A percentile compares a stretch with the other conserved stretches of the same genome.
These are phyloP conservation scores for Sclerospora graminicola DNA, from an alignment of 352 stramenopile species.

Conservation along the genomic window DNA sequence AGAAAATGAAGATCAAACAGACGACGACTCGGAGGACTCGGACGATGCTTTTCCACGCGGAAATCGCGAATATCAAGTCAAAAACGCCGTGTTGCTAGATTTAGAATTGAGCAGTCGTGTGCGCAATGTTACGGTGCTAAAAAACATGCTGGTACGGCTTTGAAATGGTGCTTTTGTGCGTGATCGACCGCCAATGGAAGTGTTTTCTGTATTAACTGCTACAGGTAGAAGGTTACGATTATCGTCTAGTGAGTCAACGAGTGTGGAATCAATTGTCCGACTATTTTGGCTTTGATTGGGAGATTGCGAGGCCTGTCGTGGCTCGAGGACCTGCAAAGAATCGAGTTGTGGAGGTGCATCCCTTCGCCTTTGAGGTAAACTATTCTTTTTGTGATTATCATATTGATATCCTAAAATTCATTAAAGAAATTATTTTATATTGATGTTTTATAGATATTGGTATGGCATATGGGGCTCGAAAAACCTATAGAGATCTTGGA, in stretches of 20 bases:
- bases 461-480: conserved; percentile 17
- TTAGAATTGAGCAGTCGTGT: conserved; percentile 24
- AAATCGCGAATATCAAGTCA: conserved; percentile 11
- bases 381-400: too few relatives aligned
- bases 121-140: conserved; percentile 39
- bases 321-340: conserved; percentile 23
- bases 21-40: conserved; percentile 26
- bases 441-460: too few relatives aligned
- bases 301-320: conserved; percentile 55
- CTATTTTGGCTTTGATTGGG: conserved; percentile 58
- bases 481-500: conserved; percentile 21
- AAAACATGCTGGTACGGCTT: conserved; percentile 36
- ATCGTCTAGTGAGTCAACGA: conserved; percentile 50
- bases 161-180: not conserved
- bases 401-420: too few relatives aligned
- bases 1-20: conserved; percentile 21
- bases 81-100: conserved; percentile 50
- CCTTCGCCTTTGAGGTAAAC: conserved; percentile 61
- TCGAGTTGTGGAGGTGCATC: conserved; percentile 62
- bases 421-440: too few relatives aligned
- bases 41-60: conserved; percentile 5
- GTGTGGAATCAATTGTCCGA: conserved; percentile 63
- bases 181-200: too few relatives aligned
- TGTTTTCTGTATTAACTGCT: not conserved
- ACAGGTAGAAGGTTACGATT: conserved; percentile 55